phyloP scores from a whole-genome alignment of 371 early-diverging fungal genomes.

The Mucor mucedo region DNA sequence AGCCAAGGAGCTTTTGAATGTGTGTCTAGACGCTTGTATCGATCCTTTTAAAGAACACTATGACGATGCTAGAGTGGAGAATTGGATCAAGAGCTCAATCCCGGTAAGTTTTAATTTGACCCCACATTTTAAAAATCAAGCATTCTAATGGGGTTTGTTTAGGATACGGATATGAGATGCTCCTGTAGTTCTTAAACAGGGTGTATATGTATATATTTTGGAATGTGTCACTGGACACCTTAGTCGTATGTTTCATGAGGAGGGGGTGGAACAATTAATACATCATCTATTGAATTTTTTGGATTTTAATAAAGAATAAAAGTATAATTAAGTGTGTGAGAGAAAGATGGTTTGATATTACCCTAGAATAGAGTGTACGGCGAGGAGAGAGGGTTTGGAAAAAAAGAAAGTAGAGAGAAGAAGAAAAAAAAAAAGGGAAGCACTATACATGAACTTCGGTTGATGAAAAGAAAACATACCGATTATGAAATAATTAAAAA shows the following conservation, averaged over 20 bases:
- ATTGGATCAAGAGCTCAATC: slow-evolving; percentile 37
- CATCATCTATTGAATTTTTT: slow-evolving; percentile 7
- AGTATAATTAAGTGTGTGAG: slow-evolving; percentile 2
- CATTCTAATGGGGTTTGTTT: slow-evolving; percentile 29
- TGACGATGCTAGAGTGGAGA: slow-evolving; percentile 35
- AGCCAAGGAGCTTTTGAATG: slow-evolving; percentile 44
- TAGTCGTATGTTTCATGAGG: too few species aligned
- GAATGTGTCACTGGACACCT: too few species aligned
- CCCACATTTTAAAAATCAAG: slow-evolving; percentile 25
- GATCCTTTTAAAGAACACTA: slow-evolving; percentile 61
- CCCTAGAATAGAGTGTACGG: neutral
- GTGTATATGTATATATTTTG: neutral
- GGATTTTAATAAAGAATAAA: neutral
- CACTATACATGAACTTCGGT: slow-evolving; percentile 27
- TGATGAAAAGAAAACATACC: slow-evolving; percentile 18
- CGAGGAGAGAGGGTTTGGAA: neutral
- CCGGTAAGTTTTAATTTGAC: slow-evolving; percentile 34
- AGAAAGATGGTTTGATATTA: slow-evolving; percentile 4
- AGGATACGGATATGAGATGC: slow-evolving; percentile 39
- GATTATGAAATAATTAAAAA: slow-evolving; percentile 6
- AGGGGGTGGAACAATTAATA: neutral
- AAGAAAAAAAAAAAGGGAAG: slow-evolving; percentile 9
- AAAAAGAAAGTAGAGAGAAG: neutral
- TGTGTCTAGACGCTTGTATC: slow-evolving; percentile 60
- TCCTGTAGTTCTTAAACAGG: slow-evolving; percentile 38